A percentile compares a stretch with the other conserved stretches of the same genome.
Conservation (phyloP, 257 asterid genomes). For the Solanum microdontum region DNA sequence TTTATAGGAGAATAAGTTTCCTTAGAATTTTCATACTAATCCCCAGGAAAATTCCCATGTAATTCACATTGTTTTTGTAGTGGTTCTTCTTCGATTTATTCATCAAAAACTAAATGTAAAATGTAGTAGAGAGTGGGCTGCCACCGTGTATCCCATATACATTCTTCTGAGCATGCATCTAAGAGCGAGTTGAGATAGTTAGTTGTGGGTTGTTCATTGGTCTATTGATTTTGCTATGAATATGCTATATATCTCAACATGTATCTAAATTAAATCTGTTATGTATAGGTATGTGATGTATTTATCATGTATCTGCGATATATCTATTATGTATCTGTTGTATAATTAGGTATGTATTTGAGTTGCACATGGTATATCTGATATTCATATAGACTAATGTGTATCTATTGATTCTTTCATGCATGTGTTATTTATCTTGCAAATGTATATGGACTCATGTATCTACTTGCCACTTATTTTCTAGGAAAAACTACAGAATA, state of each 20-base stretch:
- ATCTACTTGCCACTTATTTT: not conserved
- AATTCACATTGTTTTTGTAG: too few species aligned
- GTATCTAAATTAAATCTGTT: not conserved
- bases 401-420: not conserved
- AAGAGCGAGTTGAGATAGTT: not conserved
- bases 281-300: not conserved
- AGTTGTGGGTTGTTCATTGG: not conserved
- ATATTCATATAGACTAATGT: not conserved
- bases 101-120: not conserved
- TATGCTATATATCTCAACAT: not conserved
- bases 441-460: too few species aligned
- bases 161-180: accelerated
- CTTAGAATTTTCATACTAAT: too few species aligned
- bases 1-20: too few species aligned
- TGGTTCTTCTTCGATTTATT: not conserved
- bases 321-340: not conserved
- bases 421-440: not conserved
- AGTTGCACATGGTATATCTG: too few species aligned
- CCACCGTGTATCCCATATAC: not conserved
- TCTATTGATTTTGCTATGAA: not conserved
- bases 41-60: too few species aligned
- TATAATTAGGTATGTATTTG: not conserved
- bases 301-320: not conserved
- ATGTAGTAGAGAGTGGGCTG: not conserved
- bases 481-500: too few species aligned